Conservation (phyloP, 1,284 basidiomycete species). For the Bondarzewia mesenterica region DNA sequence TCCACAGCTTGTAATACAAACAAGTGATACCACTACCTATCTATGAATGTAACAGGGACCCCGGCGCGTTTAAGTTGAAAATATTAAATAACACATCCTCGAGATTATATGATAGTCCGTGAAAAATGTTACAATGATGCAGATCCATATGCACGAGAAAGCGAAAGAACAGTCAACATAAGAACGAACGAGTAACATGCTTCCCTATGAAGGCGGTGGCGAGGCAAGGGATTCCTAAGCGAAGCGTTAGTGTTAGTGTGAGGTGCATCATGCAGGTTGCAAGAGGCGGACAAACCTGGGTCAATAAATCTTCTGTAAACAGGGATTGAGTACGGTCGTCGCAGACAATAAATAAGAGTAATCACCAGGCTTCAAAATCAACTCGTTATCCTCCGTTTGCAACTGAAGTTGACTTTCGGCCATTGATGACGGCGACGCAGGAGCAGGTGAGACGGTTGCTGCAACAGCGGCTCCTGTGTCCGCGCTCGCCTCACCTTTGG, state of each 20-base stretch:
- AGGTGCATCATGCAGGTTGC: too few relatives aligned
- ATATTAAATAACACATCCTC: too few relatives aligned
- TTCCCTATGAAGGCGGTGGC: conserved; percentile 38
- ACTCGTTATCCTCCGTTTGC: conserved; percentile 52
- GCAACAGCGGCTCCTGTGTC: neutral
- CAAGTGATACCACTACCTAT: neutral
- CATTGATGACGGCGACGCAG: neutral
- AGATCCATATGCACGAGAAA: too few relatives aligned
- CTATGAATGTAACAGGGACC: too few relatives aligned
- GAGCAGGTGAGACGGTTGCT: neutral
- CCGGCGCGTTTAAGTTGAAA: too few relatives aligned
- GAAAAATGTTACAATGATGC: conserved; percentile 3
- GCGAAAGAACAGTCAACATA: conserved; percentile 10
- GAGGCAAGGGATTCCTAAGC: conserved; percentile 52
- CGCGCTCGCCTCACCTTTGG: too few relatives aligned
- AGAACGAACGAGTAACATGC: conserved; percentile 11
- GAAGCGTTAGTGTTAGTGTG: too few relatives aligned
- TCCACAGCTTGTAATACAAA: conserved; percentile 19
- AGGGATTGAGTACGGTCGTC: conserved; percentile 2
- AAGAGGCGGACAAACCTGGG: conserved; percentile 52
- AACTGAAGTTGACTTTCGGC: conserved; percentile 37
- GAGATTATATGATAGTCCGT: too few relatives aligned
- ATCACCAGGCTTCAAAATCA: conserved; percentile 58
- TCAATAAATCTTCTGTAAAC: conserved; percentile 47
- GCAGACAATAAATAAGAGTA: neutral